Evolutionary conservation across 2,329 filamentous ascomycete genomes (phyloP), one percentile per base, ranked within the genome.

Genomic region (Aspergillus quadricinctus): DNA sequence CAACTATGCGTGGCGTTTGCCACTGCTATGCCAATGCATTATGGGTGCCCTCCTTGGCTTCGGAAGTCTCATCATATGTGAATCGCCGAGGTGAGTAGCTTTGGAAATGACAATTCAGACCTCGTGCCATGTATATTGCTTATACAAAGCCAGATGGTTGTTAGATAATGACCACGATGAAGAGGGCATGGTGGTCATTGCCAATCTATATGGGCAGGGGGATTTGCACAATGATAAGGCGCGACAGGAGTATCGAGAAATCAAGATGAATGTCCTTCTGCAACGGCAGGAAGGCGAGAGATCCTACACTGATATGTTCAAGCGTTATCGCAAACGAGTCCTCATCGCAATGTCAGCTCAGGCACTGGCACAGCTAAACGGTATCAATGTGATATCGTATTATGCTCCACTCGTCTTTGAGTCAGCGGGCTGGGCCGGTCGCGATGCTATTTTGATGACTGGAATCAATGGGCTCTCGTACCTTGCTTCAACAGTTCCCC

Each of bases 331-430:
- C 70, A 94, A 89, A 67, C 90, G 94, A 53, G 93, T 97, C 62
- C 91, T 97, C 69, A 97, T 97, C 72, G 94, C 94, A 76, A 97
- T 97, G 94, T 97, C 93, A 35, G 94, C 94, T 3, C 94, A 97
- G 75, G 92, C 88, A 5, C 84, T 99, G 62, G 94, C 94, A 28
- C 94, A 99, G 76, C 85, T 99, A 53, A 97, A 97, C 77, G 94
- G 94, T 63, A 99, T 99, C 79, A 99, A 99, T 76, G 94, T 99
- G 71, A 99, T 99, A 61, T 97, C 93, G 1, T 99, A 97, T 80
- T 99, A 99, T 71, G 94, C 94, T 1, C 94, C 94, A 0, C 86
- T 95, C 55, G 93, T 97, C 17, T 97, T 99, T 68, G 92, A 97
- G 75, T 92, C 92, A 57, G 94, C 94, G 40, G 93, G 94, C n/a